Evolutionary conservation across 2,329 filamentous ascomycete genomes (phyloP), one percentile per base, ranked within the genome.

Genomic region (Cordyceps javanica): DNA sequence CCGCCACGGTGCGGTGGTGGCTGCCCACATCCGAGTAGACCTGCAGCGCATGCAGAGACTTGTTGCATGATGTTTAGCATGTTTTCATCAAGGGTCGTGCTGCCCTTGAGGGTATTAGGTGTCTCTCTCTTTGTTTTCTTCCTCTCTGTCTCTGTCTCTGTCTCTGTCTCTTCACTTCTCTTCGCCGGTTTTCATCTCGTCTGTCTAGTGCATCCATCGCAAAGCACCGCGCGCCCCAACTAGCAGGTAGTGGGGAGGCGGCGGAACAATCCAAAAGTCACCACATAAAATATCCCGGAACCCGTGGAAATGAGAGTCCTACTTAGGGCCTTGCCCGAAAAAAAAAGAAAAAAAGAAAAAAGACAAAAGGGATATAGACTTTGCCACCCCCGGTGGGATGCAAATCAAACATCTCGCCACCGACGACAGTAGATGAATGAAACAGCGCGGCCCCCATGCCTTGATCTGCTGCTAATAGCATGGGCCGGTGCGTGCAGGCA

Each of bases 361-460:
- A n/a, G 21, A 39, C 32, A 51, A 26, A n/a, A n/a, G n/a, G n/a
- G n/a, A n/a, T n/a, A n/a, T 19, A 39, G 23, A 11, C 14, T 51
- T 38, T 25, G 2, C 21, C 48, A 23, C 23, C n/a, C 36, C 38
- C 23, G 26, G 41, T 44, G 30, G n/a, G 41, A 19, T 25, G 51
- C 39, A 55, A 54, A 55, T 53, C 26, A 53, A 42, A 42, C 38
- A 32, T 13, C 28, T 21, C n/a, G 49, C 49, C 36, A 52, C 36
- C n/a, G 4, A 16, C 16, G 14, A 30, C 14, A 25, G 25, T 30
- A 26, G 30, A 49, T 8, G 4, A 36, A n/a, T 7, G 13, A 16
- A 14, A 19, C 11, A 28, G 13, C 32, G 16, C 11, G 6, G n/a
- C 6, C 11, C 38, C 38, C 36, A 13, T 52, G n/a, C 25, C 5